phyloP scores from a whole-genome alignment of 495 filamentous ascomycete genomes.

The Aspergillus sclerotiicarbonarius region DNA sequence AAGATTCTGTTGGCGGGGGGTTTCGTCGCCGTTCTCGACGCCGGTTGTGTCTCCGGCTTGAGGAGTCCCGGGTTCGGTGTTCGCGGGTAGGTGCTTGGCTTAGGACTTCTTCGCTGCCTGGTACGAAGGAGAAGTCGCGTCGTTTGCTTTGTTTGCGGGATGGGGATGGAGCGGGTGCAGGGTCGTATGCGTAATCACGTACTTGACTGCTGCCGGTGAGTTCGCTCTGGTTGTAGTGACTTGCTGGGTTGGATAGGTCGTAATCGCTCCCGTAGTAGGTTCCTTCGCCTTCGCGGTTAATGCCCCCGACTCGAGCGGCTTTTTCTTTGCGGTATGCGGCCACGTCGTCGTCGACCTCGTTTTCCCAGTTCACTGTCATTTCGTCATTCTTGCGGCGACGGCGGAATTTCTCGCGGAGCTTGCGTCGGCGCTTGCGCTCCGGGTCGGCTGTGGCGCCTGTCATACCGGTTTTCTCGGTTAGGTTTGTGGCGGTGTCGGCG shows the following conservation, averaged over 20 bases:
- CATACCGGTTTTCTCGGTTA: conserved; percentile 35
- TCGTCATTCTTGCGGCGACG: conserved; percentile 38
- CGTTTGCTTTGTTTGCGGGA: conserved; percentile 21
- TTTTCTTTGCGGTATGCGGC: conserved; percentile 81
- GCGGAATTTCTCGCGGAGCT: conserved; percentile 40
- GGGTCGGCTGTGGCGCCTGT: not conserved
- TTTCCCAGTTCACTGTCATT: conserved; percentile 42
- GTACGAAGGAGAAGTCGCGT: conserved; percentile 49
- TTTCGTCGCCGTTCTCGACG: conserved; percentile 31
- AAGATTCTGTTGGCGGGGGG: conserved; percentile 20
- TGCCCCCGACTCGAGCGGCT: conserved; percentile 76
- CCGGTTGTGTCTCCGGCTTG: conserved; percentile 35
- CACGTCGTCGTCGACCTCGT: conserved; percentile 67
- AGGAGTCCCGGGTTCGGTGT: conserved; percentile 46
- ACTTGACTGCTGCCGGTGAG: conserved; percentile 44
- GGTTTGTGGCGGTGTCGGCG: conserved; percentile 36
- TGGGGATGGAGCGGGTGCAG: not conserved
- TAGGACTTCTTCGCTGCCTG: conserved; percentile 51
- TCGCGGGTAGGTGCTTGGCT: conserved; percentile 48
- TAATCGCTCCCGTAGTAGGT: conserved; percentile 66
- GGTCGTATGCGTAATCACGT: conserved; percentile 45
- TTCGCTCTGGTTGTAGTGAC: conserved; percentile 50
- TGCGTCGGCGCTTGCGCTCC: conserved; percentile 37
- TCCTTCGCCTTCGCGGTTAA: conserved; percentile 76
- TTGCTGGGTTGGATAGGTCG: conserved; percentile 48